Base-by-base conservation (phyloP, 139 green algal genomes). In the Micromonas commoda region DNA sequence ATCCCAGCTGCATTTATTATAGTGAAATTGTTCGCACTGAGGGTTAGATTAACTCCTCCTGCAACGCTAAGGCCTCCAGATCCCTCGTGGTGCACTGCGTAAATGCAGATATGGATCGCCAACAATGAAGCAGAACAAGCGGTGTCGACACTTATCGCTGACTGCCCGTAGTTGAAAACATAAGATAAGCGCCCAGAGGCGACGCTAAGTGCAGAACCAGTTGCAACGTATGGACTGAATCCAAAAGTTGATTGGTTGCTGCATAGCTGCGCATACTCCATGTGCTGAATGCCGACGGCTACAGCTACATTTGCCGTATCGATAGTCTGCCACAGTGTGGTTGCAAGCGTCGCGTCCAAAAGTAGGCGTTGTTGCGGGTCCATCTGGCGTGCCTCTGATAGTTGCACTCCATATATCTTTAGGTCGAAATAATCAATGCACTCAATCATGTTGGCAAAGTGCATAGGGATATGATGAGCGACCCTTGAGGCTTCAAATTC, bases 51-150 rank as follows among this genome's bases (percentile, higher is more conserved):
- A 2, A 91, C 88, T 20, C 92, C 92, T 9, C 70, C 79, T 31
- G 5, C 16, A 5, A 73, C 28, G n/a, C n/a, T n/a, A n/a, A n/a
- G n/a, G n/a, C 23, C 29, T 24, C 5, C 5, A 33, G 5, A 45
- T 54, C 19, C 5, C 32, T 13, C 13, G 21, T 16, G 26, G 29
- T 28, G 34, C 28, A 32, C n/a, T 24, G 19, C 4, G 9, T 24
- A 26, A 13, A 26, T 9, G 19, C 61, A 68, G 29, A 93, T 70
- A 80, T 95, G 90, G 0, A 88, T 32, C 19, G 84, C 90, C 24
- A 94, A 89, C 24, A 96, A 73, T 6, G 87, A 92, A 21, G 86
- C 90, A 0, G 89, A 92, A 82, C 90, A 94, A 32, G 90, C 91
- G 2, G 91, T 97, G 85, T 97, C 81, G 23, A 82, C 80, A 37